A percentile compares a stretch with the other conserved stretches of the same genome.
These are phyloP conservation scores for Climacium dendroides DNA, from an alignment of 225 moss, liverwort and hornwort genomes.

Conservation along the genomic window DNA sequence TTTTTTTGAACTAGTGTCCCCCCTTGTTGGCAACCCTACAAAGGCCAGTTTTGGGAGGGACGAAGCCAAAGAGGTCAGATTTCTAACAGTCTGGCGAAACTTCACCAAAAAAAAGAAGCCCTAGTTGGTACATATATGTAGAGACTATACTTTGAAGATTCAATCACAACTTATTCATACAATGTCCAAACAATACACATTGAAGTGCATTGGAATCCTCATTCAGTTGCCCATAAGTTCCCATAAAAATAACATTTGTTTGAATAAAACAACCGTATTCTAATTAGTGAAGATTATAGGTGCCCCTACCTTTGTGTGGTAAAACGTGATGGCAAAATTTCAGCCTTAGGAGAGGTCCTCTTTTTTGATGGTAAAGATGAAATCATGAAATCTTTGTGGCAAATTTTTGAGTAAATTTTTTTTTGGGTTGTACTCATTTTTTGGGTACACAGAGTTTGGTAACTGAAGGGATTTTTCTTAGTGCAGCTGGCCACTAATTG, in stretches of 20 bases:
- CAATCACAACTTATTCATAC: background rate
- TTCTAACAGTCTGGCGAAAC: too few relatives aligned
- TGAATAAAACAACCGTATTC: background rate
- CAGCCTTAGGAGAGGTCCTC: background rate
- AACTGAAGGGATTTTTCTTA: background rate
- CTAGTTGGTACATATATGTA: background rate
- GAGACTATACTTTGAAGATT: rapidly evolving
- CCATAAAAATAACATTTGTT: background rate
- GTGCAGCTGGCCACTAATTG: background rate
- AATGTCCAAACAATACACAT: too few relatives aligned
- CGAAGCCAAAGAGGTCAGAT: too few relatives aligned
- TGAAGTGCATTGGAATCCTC: rapidly evolving
- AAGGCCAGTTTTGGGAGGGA: too few relatives aligned
- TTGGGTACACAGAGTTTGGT: background rate
- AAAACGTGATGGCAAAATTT: background rate
- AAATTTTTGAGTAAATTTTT: background rate
- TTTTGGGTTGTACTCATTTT: too few relatives aligned
- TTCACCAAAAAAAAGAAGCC: too few relatives aligned
- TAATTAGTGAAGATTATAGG: background rate
- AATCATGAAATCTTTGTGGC: background rate
- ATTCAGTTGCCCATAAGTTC: background rate
- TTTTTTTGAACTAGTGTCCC: too few relatives aligned
- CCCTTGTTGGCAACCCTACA: too few relatives aligned
- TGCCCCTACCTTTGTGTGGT: too few relatives aligned
- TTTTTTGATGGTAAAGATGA: background rate